Percentiles rank a stretch among this genome's conserved stretches.
Evolutionary conservation across 2,329 filamentous ascomycete genomes (phyloP).

Genomic region (Acarospora socialis): DNA sequence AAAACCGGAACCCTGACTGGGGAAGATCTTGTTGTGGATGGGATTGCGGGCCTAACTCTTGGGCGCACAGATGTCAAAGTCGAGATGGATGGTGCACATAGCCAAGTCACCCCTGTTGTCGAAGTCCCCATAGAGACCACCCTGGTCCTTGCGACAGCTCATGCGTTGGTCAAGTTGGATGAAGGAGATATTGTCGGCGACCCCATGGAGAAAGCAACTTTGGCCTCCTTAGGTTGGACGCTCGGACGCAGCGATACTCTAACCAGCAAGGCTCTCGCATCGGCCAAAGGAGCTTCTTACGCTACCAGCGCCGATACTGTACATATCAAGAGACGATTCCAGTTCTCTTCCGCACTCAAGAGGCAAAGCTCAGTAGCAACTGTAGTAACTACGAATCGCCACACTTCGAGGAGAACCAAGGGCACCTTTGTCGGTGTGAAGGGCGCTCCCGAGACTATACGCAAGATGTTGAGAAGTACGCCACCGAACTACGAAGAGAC

Average conservation of each 20-base stretch:
- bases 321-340: constrained; percentile 91
- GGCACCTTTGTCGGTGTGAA: constrained; percentile 92
- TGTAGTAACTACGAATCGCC: constrained; percentile 55
- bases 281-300: constrained; percentile 30
- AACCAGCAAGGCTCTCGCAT: constrained; percentile 46
- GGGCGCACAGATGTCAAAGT: constrained; percentile 51
- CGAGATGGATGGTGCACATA: constrained; percentile 71
- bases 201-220: constrained; percentile 96
- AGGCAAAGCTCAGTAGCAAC: constrained; percentile 89
- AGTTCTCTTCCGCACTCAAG: constrained; percentile 93
- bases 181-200: constrained; percentile 96
- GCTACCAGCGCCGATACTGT: constrained; percentile 51
- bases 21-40: constrained; percentile 92
- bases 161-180: constrained; percentile 89
- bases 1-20: constrained; percentile 96
- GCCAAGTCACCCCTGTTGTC: constrained; percentile 56
- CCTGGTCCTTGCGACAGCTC: constrained; percentile 83
- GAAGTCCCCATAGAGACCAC: constrained; percentile 68
- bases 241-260: constrained; percentile 82
- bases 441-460: constrained; percentile 92
- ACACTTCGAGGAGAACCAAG: constrained; percentile 60
- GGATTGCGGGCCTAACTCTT: constrained; percentile 77
- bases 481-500: constrained; percentile 92
- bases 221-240: constrained; percentile 78
- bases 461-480: constrained; percentile 73